A percentile compares a stretch with the other conserved stretches of the same genome.
Evolutionary conservation across 345 rosid species (phyloP).

Genomic region (Hibiscus syriacus): DNA sequence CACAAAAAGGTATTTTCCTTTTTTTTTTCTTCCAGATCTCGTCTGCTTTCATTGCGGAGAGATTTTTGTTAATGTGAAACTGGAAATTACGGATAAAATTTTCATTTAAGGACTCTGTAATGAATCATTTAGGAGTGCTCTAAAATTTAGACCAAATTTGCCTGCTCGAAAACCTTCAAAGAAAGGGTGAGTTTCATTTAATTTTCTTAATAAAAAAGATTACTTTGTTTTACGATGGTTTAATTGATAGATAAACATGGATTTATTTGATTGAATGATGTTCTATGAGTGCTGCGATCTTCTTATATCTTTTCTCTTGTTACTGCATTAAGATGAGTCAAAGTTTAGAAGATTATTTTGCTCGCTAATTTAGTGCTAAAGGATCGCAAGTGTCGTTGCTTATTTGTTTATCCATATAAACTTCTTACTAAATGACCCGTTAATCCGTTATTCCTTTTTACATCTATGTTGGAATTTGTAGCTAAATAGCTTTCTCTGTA

Average conservation of each 20-base stretch:
- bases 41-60: neutral
- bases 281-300: neutral
- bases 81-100: neutral
- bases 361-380: neutral
- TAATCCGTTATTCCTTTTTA: neutral
- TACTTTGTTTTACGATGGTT: neutral
- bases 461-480: neutral
- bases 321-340: neutral
- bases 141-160: neutral
- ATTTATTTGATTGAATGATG: neutral
- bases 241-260: neutral
- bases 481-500: too few relatives aligned
- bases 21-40: slow-evolving; percentile 8
- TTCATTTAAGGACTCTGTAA: neutral
- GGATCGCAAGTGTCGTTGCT: neutral
- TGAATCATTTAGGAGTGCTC: too few relatives aligned
- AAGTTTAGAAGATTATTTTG: neutral
- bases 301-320: neutral
- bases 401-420: neutral
- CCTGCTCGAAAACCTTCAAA: neutral
- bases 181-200: too few relatives aligned
- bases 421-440: neutral
- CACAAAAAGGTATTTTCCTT: slow-evolving; percentile 54
- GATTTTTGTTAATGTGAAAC: too few relatives aligned
- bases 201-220: neutral